These are phyloP conservation scores for Rhizopus microsporus DNA, from an alignment of 371 early-diverging fungal genomes.

Conservation along the genomic window DNA sequence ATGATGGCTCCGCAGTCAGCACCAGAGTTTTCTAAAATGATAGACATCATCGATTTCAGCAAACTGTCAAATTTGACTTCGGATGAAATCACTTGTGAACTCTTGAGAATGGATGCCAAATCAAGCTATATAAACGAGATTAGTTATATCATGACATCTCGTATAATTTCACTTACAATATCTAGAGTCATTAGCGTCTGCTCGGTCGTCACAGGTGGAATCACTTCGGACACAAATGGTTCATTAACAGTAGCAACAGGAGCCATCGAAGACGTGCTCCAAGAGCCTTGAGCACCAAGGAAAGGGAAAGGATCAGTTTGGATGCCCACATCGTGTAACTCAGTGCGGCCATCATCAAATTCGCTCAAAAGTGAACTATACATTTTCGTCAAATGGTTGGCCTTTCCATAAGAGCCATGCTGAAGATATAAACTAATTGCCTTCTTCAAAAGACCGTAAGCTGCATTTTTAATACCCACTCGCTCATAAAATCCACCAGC, in stretches of 20 bases:
- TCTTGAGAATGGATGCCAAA: constrained; percentile 51
- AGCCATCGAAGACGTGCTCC: constrained; percentile 39
- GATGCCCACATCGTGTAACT: constrained; percentile 32
- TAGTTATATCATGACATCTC: background rate
- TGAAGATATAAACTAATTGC: constrained; percentile 31
- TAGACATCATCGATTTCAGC: constrained; percentile 43
- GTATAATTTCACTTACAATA: constrained; percentile 27
- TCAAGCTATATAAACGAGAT: constrained; percentile 22
- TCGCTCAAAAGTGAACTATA: constrained; percentile 25
- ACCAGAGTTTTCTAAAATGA: constrained; percentile 50
- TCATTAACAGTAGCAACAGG: constrained; percentile 29
- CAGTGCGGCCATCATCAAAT: constrained; percentile 32
- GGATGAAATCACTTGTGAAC: constrained; percentile 50
- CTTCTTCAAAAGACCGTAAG: constrained; percentile 37
- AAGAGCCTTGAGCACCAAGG: constrained; percentile 32
- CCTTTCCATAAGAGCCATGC: constrained; percentile 47
- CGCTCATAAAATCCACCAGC: constrained; percentile 43
- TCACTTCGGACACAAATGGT: constrained; percentile 32
- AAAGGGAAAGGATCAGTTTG: constrained; percentile 50
- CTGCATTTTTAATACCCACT: constrained; percentile 35
- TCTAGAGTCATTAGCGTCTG: constrained; percentile 45
- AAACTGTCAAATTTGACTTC: constrained; percentile 48
- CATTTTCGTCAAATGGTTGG: constrained; percentile 31
- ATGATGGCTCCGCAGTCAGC: constrained; percentile 51
- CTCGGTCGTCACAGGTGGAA: constrained; percentile 44